phyloP scores from a whole-genome alignment of 345 rosid species.

The Syzygium aromaticum region DNA sequence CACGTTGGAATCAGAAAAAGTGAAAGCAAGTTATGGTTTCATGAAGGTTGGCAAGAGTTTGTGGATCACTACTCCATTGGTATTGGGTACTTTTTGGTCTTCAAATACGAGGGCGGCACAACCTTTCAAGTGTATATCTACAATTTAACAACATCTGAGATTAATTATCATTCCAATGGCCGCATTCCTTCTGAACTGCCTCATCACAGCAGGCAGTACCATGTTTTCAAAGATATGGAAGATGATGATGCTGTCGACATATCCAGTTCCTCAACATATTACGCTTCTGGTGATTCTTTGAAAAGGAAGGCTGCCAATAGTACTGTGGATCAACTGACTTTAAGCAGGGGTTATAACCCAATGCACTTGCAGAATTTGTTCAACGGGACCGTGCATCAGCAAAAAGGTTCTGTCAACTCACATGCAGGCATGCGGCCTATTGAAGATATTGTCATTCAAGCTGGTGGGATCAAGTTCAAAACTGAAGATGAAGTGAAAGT shows the following conservation, averaged over 20 bases:
- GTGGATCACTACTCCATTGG: constrained; percentile 19
- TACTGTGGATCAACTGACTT: constrained; percentile 2
- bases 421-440: constrained; percentile 1
- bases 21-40: constrained; percentile 23
- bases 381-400: constrained; percentile 3
- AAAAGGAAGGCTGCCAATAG: constrained; percentile 11
- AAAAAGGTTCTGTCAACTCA: not conserved
- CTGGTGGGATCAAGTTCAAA: constrained; percentile 5
- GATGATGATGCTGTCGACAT: constrained; percentile 16
- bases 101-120: constrained; percentile 24
- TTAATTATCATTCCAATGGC: constrained; percentile 11
- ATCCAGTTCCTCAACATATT: not conserved
- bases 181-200: not conserved
- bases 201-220: constrained; percentile 3
- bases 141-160: constrained; percentile 27
- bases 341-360: constrained; percentile 1
- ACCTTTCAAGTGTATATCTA: constrained; percentile 22
- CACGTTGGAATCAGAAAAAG: constrained; percentile 18
- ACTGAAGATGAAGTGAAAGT: not conserved
- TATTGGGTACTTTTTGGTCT: constrained; percentile 22
- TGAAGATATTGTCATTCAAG: constrained; percentile 4
- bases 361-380: constrained; percentile 6
- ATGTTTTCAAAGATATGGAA: constrained; percentile 16
- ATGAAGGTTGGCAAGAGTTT: constrained; percentile 35
- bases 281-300: not conserved